Base-by-base conservation (phyloP, 768 basidiomycete genomes). In the Pleurotus giganteus region DNA sequence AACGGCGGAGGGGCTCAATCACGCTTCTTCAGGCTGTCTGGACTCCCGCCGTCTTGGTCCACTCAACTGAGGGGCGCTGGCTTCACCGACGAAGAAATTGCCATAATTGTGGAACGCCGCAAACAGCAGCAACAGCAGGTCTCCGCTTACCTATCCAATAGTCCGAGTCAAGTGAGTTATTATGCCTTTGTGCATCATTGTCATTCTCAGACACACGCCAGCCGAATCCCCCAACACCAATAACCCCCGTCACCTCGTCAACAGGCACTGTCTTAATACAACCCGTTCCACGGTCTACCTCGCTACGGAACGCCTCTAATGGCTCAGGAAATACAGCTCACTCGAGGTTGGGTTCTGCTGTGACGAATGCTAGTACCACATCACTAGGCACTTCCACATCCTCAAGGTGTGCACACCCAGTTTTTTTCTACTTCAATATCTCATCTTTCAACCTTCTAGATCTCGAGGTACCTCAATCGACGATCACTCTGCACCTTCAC, bases 21-120 rank as follows among this genome's bases (percentile, higher is more conserved):
- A 42, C 37, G 24, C 17, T 59, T 37, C 45, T 32, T 36, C 50
- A 86, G 84, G 24, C 84, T 81, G 55, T 67, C 73, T 12, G 88
- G 88, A 7, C 71, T 91, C 11, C 89, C 89, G 1, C 87, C 89
- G 0, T 86, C 88, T 1, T 91, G 89, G 89, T 74, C 83, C 0
- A 70, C 80, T 4, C 81, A 82, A 4, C 74, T 91, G 9, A 71
- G 76, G 0, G 73, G 79, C 19, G 81, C 80, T 6, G 88, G 88
- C 0, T 88, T 87, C 60, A 72, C 77, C 4, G 78, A 85, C n/a
- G 84, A 85, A 4, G 87, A 89, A 66, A 89, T 91, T 29, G 74
- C 77, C 0, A 76, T 75, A 4, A 82, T 89, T 12, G 79, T 83
- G 36, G 69, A 72, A 17, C 68, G 73, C 4, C 71, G 74, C n/a